phyloP scores from a whole-genome alignment of 192 early-diverging fungal species.

The Entrophospora sp. region DNA sequence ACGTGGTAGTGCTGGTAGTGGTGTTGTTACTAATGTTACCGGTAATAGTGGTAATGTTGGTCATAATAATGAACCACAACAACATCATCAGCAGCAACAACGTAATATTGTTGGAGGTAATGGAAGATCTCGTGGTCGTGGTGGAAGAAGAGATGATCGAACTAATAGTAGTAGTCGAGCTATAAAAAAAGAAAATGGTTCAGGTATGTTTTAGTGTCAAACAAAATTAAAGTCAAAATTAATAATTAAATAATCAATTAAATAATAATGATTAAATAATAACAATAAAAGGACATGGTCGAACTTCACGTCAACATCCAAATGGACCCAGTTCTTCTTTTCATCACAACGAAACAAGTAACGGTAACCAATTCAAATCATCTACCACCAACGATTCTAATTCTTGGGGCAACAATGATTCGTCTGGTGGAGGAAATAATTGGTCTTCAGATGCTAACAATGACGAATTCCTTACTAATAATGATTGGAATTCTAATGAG shows the following conservation, averaged over 20 bases:
- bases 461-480: too few species aligned
- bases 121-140: too few species aligned
- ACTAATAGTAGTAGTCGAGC: too few species aligned
- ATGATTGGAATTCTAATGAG: neutral
- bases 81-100: too few species aligned
- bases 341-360: neutral
- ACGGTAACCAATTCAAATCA: neutral
- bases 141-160: neutral
- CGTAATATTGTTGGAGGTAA: neutral
- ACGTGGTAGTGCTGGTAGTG: conserved; percentile 46
- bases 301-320: conserved; percentile 16
- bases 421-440: too few species aligned
- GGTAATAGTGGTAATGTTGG: conserved; percentile 61
- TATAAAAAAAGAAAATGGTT: conserved; percentile 7
- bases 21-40: too few species aligned
- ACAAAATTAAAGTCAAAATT: too few species aligned
- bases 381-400: too few species aligned
- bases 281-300: neutral
- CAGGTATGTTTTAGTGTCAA: too few species aligned
- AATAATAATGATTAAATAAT: too few species aligned
- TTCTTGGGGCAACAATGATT: neutral
- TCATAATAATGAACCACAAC: conserved; percentile 20
- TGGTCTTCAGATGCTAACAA: neutral
- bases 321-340: conserved; percentile 1
- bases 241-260: too few species aligned